Base-by-base conservation (phyloP, 2,329 filamentous ascomycete species). In the Penicillium crustosum region DNA sequence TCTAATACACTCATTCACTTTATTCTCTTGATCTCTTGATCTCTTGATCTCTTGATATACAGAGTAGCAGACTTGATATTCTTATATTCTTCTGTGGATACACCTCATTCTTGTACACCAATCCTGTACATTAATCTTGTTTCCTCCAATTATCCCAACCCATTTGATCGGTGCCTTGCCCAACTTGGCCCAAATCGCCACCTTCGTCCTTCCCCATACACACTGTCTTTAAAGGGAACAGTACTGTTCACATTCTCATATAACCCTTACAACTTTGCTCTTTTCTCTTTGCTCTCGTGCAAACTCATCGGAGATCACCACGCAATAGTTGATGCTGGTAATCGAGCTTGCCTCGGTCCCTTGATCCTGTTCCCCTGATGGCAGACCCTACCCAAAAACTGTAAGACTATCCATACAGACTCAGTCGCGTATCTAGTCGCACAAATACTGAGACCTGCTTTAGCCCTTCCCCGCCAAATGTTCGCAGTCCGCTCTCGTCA, bases 401-500 rank as follows among this genome's bases (percentile, higher is more conserved):
- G 68, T 72, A 56, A 66, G 70, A n/a, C 39, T 27, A 35, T 41
- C 17, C 13, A 36, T 53, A n/a, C 21, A 45, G 12, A 31, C 23
- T n/a, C 15, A 47, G 29, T 53, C 38, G 23, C 49, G 21, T 53
- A 4, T 21, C 19, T 53, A 42, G 41, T 59, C 36, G 48, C 41
- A 59, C 58, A 55, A 57, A 38, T 48, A 50, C 61, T 65, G 27
- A 65, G 44, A 60, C 57, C 52, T 42, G 4, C 29, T 41, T 48
- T 44, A 66, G 59, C 35, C 41, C 64, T 17, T 61, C 61, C 50
- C 57, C 61, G 35, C 63, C 67, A 19, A 62, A 58, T 55, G 54
- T 64, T 44, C 64, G 61, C 48, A 73, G 64, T 55, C 70, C 70
- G 9, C 61, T 72, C 15, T 68, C 70, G 6, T 69, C 65, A 27